Conservation (phyloP, 352 stramenopile species). For the Phytophthora sp. region DNA sequence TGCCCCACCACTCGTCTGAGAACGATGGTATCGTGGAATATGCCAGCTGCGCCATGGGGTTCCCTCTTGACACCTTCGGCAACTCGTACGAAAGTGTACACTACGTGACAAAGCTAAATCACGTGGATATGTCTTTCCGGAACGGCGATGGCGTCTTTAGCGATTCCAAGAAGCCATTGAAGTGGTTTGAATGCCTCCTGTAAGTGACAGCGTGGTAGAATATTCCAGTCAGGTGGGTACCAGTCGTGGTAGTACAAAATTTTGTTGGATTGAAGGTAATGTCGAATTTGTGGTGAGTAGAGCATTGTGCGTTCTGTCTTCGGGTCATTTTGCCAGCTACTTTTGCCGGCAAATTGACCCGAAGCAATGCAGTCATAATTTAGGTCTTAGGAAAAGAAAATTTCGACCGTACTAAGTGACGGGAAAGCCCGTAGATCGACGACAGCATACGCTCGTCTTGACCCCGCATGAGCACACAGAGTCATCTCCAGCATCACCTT, state of each 20-base stretch:
- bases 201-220: conserved; percentile 25
- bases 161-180: conserved; percentile 59
- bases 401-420: too few relatives aligned
- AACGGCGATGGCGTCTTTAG: conserved; percentile 62
- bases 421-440: too few relatives aligned
- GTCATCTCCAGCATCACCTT: too few relatives aligned
- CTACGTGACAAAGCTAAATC: conserved; percentile 63
- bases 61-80: conserved; percentile 39
- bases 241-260: conserved; percentile 13
- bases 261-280: conserved; percentile 29
- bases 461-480: too few relatives aligned
- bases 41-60: conserved; percentile 46
- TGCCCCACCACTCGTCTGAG: conserved; percentile 40
- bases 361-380: too few relatives aligned
- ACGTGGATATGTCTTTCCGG: conserved; percentile 62
- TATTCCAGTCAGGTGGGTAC: conserved; percentile 1
- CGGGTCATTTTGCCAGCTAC: too few relatives aligned
- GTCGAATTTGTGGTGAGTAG: background rate
- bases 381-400: too few relatives aligned
- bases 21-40: conserved; percentile 65
- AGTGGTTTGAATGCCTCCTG: conserved; percentile 75
- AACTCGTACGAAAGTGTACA: conserved; percentile 42
- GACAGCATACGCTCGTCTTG: too few relatives aligned
- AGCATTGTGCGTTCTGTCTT: too few relatives aligned
- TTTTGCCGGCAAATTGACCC: too few relatives aligned